A percentile compares a stretch with the other conserved stretches of the same genome.
Evolutionary conservation across 2,329 filamentous ascomycete genomes (phyloP).

Genomic region (Microsporum audouinii): DNA sequence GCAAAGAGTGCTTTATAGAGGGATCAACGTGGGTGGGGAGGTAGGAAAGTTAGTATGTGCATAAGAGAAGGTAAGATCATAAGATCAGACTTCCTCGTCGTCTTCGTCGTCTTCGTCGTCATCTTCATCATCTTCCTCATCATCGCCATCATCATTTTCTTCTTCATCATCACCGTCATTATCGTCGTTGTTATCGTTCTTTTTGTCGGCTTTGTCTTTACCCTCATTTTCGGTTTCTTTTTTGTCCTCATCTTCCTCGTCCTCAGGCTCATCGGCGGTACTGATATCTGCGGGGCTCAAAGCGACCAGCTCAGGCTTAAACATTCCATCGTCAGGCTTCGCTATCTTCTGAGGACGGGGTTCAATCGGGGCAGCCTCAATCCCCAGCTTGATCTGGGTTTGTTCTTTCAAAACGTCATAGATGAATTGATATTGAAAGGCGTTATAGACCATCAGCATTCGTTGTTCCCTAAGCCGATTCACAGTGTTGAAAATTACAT

Average conservation of each 20-base stretch:
- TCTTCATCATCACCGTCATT: background rate
- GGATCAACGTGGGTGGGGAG: background rate
- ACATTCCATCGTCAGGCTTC: background rate
- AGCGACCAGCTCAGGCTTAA: background rate
- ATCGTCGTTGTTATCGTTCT: background rate
- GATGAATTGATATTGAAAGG: constrained; percentile 72
- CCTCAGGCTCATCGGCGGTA: background rate
- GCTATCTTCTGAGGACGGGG: constrained; percentile 10
- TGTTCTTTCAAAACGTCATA: constrained; percentile 70
- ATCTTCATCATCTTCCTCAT: background rate
- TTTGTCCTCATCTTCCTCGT: background rate
- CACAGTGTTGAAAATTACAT: constrained; percentile 69
- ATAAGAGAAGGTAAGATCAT: background rate
- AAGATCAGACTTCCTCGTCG: background rate
- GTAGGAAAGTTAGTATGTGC: background rate
- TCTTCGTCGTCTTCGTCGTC: background rate
- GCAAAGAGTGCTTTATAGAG: background rate
- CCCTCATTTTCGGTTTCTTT: background rate
- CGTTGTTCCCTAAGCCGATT: constrained; percentile 73
- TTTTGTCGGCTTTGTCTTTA: background rate
- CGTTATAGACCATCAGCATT: constrained; percentile 89
- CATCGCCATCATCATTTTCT: background rate
- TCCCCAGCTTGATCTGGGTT: constrained; percentile 25
- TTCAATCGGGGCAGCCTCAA: constrained; percentile 13
- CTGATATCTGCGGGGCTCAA: background rate